Evolutionary conservation across 2,329 filamentous ascomycete species (phyloP).

Genomic region (Paraconiothyrium sp.): DNA sequence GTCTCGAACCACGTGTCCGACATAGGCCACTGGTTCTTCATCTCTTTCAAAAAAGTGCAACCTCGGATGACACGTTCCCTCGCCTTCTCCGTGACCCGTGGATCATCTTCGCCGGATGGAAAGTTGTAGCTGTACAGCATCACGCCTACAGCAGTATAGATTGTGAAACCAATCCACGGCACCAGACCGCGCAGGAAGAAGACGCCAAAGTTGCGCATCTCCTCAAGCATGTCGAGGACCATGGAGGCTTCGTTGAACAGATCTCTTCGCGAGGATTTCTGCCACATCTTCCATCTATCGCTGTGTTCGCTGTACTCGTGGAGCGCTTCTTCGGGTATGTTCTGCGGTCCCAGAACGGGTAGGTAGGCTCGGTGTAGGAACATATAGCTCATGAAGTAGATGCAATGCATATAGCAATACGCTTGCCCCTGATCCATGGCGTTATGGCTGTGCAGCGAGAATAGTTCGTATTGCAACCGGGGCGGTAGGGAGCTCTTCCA

Average conservation of each 20-base stretch:
- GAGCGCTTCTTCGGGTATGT: constrained; percentile 42
- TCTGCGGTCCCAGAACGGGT: constrained; percentile 49
- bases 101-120: constrained; percentile 47
- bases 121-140: constrained; percentile 53
- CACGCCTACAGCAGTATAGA: constrained; percentile 53
- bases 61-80: constrained; percentile 47
- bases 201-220: constrained; percentile 53
- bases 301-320: constrained; percentile 44
- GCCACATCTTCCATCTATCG: constrained; percentile 50
- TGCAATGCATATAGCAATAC: constrained; percentile 54
- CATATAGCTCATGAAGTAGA: constrained; percentile 55
- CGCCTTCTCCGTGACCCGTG: constrained; percentile 43
- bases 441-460: constrained; percentile 52
- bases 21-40: constrained; percentile 55
- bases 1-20: constrained; percentile 54
- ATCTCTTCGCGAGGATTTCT: constrained; percentile 46
- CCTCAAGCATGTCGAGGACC: constrained; percentile 53
- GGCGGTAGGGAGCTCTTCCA: constrained; percentile 49
- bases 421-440: constrained; percentile 54
- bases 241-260: constrained; percentile 48
- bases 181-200: constrained; percentile 52
- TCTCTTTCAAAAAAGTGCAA: constrained; percentile 51
- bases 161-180: constrained; percentile 55
- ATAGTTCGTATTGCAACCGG: constrained; percentile 50
- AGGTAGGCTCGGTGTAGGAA: constrained; percentile 53